phyloP scores from a whole-genome alignment of 2,329 filamentous ascomycete genomes.

The Cadophora sp. region DNA sequence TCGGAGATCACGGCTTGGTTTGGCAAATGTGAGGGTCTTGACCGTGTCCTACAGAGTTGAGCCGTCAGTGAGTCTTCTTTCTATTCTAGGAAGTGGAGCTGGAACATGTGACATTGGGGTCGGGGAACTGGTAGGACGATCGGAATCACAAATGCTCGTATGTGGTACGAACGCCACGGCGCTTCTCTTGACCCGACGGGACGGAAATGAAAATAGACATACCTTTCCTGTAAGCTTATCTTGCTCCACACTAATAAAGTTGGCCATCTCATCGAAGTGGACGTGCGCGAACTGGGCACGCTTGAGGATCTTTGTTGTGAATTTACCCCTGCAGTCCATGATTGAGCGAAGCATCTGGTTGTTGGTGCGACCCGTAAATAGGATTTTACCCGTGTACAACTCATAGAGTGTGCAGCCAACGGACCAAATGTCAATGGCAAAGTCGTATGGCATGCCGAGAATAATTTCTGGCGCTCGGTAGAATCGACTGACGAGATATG shows the following conservation, averaged over 20 bases:
- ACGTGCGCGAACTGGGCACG: slow-evolving; percentile 76
- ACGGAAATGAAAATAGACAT: slow-evolving; percentile 42
- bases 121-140: not conserved
- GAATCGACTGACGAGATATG: slow-evolving; percentile 95
- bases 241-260: slow-evolving; percentile 84
- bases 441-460: slow-evolving; percentile 94
- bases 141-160: slow-evolving; percentile 20
- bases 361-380: slow-evolving; percentile 94
- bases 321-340: slow-evolving; percentile 93
- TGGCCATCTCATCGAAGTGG: slow-evolving; percentile 85
- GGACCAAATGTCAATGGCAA: slow-evolving; percentile 96
- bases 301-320: slow-evolving; percentile 87
- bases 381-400: slow-evolving; percentile 94
- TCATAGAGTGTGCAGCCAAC: slow-evolving; percentile 97
- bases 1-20: slow-evolving; percentile 82
- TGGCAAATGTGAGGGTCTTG: slow-evolving; percentile 71
- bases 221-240: slow-evolving; percentile 89
- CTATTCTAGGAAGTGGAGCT: slow-evolving; percentile 20
- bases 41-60: slow-evolving; percentile 62
- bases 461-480: slow-evolving; percentile 98
- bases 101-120: slow-evolving; percentile 24
- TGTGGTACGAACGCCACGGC: slow-evolving; percentile 50
- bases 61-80: slow-evolving; percentile 24
- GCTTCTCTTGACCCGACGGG: slow-evolving; percentile 32
- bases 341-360: slow-evolving; percentile 98